These are phyloP conservation scores for Glycyrrhiza uralensis DNA, from an alignment of 306 rosid genomes.

Conservation along the genomic window DNA sequence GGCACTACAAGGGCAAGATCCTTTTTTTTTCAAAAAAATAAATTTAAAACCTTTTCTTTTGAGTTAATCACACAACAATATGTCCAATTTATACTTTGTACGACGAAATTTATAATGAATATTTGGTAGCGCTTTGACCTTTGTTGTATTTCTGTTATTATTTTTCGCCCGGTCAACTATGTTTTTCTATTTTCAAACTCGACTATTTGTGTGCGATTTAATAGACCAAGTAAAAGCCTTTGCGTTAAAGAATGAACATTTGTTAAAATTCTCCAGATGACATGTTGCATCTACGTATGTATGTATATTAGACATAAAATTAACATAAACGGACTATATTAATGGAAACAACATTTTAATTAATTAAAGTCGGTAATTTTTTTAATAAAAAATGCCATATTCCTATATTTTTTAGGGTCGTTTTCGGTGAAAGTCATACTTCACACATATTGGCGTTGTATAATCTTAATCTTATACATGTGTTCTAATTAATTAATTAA, in stretches of 20 bases:
- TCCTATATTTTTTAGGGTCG: too few species aligned
- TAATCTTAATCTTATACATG: neutral
- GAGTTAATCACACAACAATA: too few species aligned
- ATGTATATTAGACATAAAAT: neutral
- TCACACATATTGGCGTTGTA: neutral
- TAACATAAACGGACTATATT: too few species aligned
- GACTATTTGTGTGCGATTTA: neutral
- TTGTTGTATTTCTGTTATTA: neutral
- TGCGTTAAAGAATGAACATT: neutral
- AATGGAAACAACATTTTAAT: too few species aligned
- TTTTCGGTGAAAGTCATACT: neutral
- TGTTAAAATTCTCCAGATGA: neutral
- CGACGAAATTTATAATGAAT: neutral
- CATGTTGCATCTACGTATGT: neutral
- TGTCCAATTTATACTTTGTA: too few species aligned
- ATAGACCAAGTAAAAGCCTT: constrained; percentile 21
- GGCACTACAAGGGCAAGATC: neutral
- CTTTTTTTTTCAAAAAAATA: too few species aligned
- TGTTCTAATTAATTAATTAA: too few species aligned
- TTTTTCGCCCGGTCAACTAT: neutral
- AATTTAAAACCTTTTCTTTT: too few species aligned
- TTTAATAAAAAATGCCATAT: too few species aligned
- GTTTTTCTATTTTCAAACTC: neutral
- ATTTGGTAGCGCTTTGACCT: constrained; percentile 13
- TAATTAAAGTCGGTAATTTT: too few species aligned